A percentile compares a stretch with the other conserved stretches of the same genome.
phyloP scores from a whole-genome alignment of 768 basidiomycete genomes.

The Holtermanniella nyarrowii region DNA sequence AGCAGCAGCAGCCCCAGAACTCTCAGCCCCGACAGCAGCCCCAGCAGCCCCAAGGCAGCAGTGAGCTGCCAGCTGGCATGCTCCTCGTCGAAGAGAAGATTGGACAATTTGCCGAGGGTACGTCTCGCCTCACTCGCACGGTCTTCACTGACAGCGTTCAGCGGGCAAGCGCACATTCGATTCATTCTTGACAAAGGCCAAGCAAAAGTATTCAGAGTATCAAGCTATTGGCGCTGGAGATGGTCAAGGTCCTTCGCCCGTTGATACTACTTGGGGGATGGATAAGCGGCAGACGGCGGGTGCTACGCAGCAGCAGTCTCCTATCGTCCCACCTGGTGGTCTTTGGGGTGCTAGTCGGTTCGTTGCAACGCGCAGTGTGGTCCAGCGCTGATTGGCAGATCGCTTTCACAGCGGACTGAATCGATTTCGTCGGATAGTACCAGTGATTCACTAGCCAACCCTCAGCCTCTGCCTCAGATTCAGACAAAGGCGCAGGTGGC shows the following conservation, averaged over 20 bases:
- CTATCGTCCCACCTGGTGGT: background rate
- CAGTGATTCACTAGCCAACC: conserved; percentile 6
- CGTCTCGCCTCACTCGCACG: conserved; percentile 5
- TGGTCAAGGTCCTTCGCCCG: background rate
- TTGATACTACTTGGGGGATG: background rate
- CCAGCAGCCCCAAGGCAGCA: conserved; percentile 5
- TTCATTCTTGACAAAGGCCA: conserved; percentile 29
- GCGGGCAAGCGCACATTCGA: conserved; percentile 38
- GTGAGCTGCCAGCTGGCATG: conserved; percentile 27
- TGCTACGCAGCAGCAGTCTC: background rate
- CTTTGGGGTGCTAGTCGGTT: background rate
- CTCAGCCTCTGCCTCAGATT: conserved; percentile 12
- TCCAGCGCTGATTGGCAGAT: background rate
- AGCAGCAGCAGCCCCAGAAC: conserved; percentile 4
- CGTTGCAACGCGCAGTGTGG: background rate
- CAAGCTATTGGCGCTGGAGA: conserved; percentile 20
- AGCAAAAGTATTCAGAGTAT: conserved; percentile 34
- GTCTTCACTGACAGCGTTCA: conserved; percentile 1
- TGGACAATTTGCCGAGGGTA: conserved; percentile 34
- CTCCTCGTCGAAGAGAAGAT: conserved; percentile 35
- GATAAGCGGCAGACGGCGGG: background rate
- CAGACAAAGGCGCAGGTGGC: conserved; percentile 10
- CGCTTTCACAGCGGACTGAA: conserved; percentile 7
- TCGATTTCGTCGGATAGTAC: conserved; percentile 24
- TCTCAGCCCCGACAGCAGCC: conserved; percentile 2